phyloP scores from a whole-genome alignment of 371 early-diverging fungal species.

The Mucor saturninus region DNA sequence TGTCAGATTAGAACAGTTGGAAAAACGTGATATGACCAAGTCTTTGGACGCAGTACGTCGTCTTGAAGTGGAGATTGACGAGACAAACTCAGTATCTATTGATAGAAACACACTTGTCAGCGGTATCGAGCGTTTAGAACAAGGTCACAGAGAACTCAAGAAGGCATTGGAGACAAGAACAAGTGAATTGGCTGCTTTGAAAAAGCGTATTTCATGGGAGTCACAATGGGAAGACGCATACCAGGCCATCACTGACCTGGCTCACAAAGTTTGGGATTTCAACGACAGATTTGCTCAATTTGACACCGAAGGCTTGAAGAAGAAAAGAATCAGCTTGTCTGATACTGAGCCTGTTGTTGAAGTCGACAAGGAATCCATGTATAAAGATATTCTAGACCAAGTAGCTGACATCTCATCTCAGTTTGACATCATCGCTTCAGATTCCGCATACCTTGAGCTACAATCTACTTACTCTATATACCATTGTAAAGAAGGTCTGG shows the following conservation, averaged over 20 bases:
- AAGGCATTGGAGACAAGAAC: conserved; percentile 23
- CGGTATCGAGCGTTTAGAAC: conserved; percentile 39
- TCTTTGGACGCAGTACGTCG: conserved; percentile 29
- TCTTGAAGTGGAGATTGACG: conserved; percentile 47
- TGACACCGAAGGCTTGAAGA: conserved; percentile 27
- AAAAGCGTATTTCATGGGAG: conserved; percentile 32
- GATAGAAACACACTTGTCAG: conserved; percentile 40
- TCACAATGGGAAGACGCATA: conserved; percentile 22
- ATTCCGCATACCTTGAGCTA: conserved; percentile 18
- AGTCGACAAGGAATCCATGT: conserved; percentile 1
- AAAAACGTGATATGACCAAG: conserved; percentile 34
- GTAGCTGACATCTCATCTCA: background rate
- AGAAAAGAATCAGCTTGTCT: conserved; percentile 10
- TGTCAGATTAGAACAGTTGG: conserved; percentile 32
- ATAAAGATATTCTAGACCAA: background rate
- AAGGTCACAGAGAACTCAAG: conserved; percentile 25
- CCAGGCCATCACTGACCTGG: conserved; percentile 16
- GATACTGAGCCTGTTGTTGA: conserved; percentile 1
- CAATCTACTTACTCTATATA: conserved; percentile 18
- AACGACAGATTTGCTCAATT: conserved; percentile 39
- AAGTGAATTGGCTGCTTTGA: conserved; percentile 24
- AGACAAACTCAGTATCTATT: conserved; percentile 39
- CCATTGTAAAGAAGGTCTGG: background rate
- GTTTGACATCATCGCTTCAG: conserved; percentile 18
- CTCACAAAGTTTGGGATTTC: conserved; percentile 46